phyloP scores from a whole-genome alignment of 2,329 filamentous ascomycete species.

The Tolypocladium inflatum region DNA sequence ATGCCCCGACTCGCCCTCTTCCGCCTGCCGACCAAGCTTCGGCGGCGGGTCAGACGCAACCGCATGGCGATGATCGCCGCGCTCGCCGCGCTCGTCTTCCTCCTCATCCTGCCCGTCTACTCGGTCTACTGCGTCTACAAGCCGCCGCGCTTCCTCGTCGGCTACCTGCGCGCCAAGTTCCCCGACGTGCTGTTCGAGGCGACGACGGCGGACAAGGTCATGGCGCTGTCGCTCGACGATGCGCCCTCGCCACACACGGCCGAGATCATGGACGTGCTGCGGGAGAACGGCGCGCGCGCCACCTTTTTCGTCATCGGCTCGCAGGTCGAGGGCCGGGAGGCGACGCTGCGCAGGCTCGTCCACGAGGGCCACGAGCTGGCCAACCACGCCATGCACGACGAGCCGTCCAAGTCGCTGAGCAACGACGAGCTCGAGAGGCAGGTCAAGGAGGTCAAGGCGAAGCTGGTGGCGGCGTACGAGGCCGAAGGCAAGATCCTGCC shows the following conservation, averaged over 20 bases:
- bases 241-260: slow-evolving; percentile 64
- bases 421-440: slow-evolving; percentile 51
- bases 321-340: slow-evolving; percentile 53
- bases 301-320: slow-evolving; percentile 86
- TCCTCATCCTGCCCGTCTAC: slow-evolving; percentile 28
- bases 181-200: slow-evolving; percentile 74
- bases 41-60: slow-evolving; percentile 47
- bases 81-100: slow-evolving; percentile 25
- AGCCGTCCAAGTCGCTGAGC: slow-evolving; percentile 56
- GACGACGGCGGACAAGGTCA: slow-evolving; percentile 46
- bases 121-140: slow-evolving; percentile 68
- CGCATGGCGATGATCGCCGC: slow-evolving; percentile 45
- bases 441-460: slow-evolving; percentile 53
- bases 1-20: slow-evolving; percentile 37
- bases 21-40: slow-evolving; percentile 45
- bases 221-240: slow-evolving; percentile 84
- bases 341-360: slow-evolving; percentile 47
- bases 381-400: slow-evolving; percentile 86
- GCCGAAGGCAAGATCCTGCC: slow-evolving; percentile 33
- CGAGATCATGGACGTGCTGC: slow-evolving; percentile 61
- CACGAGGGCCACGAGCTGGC: slow-evolving; percentile 60
- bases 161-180: slow-evolving; percentile 60
- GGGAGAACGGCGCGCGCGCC: slow-evolving; percentile 56
- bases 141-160: slow-evolving; percentile 62
- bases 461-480: slow-evolving; percentile 48